A percentile compares a stretch with the other conserved stretches of the same genome.
Conservation (phyloP, 2,329 filamentous ascomycete genomes). For the Chaetomiaceae sp. region DNA sequence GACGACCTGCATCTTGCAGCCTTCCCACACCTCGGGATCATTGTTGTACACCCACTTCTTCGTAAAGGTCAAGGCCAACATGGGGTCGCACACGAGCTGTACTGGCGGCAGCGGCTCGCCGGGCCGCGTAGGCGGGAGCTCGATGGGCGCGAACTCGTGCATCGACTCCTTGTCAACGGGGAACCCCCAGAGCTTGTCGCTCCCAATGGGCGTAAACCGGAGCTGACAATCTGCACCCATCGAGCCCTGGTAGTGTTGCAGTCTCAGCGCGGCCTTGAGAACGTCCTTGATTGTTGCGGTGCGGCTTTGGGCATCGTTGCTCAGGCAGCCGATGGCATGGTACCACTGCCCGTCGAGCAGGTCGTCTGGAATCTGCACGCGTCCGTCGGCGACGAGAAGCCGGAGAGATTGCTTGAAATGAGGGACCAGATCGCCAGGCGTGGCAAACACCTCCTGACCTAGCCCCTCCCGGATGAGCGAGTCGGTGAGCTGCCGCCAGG, state of each 20-base stretch:
- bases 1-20: neutral
- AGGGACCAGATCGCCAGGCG: neutral
- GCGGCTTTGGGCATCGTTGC: neutral
- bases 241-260: neutral
- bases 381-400: neutral
- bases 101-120: neutral
- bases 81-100: neutral
- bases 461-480: neutral
- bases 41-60: neutral
- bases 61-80: neutral
- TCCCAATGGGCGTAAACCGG: neutral
- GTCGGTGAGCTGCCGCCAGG: neutral
- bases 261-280: neutral
- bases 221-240: neutral
- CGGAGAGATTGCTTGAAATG: neutral
- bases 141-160: neutral
- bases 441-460: neutral
- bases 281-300: neutral
- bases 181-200: neutral
- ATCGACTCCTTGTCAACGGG: neutral
- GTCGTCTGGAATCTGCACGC: neutral
- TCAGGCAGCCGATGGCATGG: no score
- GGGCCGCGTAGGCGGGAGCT: neutral
- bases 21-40: neutral
- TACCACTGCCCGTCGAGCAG: neutral